Conservation (phyloP, 2,329 filamentous ascomycete species). For the Cladosporium halotolerans region DNA sequence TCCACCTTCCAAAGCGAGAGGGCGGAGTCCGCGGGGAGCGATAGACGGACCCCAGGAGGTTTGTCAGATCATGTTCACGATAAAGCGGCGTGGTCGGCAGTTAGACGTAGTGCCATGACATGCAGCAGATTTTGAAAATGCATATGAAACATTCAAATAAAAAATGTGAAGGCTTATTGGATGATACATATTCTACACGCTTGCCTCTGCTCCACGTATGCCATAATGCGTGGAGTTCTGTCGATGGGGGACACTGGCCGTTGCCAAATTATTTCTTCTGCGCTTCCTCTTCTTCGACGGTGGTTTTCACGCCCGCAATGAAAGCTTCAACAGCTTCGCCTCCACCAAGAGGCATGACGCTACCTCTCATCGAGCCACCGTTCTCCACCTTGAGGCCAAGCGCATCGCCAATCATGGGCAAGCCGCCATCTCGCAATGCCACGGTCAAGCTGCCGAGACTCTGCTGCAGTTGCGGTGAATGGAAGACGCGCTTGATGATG, state of each 20-base stretch:
- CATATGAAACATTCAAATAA: too few relatives aligned
- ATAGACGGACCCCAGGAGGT: too few relatives aligned
- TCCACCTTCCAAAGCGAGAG: constrained; percentile 4
- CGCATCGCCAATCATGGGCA: constrained; percentile 85
- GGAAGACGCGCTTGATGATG: constrained; percentile 72
- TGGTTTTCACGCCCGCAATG: constrained; percentile 78
- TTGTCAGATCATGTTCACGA: too few relatives aligned
- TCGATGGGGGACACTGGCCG: background rate
- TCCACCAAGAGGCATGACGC: constrained; percentile 77
- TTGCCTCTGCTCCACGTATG: background rate
- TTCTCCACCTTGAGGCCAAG: constrained; percentile 74
- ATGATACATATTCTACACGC: constrained; percentile 2
- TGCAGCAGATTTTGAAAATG: too few relatives aligned
- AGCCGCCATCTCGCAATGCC: constrained; percentile 80
- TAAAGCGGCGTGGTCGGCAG: too few relatives aligned
- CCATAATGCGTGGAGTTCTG: background rate
- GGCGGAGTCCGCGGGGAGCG: constrained; percentile 6
- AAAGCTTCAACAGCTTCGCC: constrained; percentile 88
- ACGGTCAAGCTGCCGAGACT: constrained; percentile 78
- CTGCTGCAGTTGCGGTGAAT: constrained; percentile 86
- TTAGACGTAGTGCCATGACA: too few relatives aligned
- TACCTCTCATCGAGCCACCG: constrained; percentile 71
- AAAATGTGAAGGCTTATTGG: too few relatives aligned
- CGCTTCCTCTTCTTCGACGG: constrained; percentile 53
- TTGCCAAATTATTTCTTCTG: background rate